Evolutionary conservation across 768 basidiomycete genomes (phyloP).

Genomic region (Erythrobasidium yunnanense): DNA sequence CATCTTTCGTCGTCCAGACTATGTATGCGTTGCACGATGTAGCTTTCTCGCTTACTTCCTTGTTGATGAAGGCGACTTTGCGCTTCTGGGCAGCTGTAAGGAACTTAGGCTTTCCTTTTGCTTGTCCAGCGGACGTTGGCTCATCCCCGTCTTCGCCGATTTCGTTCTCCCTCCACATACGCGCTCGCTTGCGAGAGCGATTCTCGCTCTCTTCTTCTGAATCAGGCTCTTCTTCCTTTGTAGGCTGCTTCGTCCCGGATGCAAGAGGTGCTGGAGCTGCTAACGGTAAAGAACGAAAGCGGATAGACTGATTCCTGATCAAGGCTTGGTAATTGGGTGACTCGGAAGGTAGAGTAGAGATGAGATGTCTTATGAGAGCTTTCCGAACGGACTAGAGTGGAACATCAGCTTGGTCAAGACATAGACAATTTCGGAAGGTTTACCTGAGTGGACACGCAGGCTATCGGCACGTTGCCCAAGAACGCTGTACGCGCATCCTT

Average conservation of each 20-base stretch:
- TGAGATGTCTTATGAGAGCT: constrained; percentile 63
- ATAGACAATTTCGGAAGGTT: neutral
- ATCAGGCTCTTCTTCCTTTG: constrained; percentile 22
- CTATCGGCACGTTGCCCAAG: constrained; percentile 72
- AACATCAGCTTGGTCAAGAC: neutral
- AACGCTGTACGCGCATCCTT: constrained; percentile 73
- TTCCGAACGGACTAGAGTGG: constrained; percentile 58
- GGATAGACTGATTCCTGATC: constrained; percentile 78
- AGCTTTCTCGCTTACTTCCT: constrained; percentile 70
- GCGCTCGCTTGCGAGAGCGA: constrained; percentile 40
- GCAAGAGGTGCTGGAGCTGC: constrained; percentile 61
- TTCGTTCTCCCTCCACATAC: constrained; percentile 42
- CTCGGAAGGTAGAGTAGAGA: constrained; percentile 53
- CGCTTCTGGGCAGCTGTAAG: constrained; percentile 78
- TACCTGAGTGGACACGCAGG: constrained; percentile 67
- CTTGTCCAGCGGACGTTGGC: constrained; percentile 42
- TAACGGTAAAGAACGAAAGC: constrained; percentile 90
- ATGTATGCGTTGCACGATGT: constrained; percentile 76
- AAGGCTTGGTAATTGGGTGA: constrained; percentile 33
- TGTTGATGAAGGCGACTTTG: constrained; percentile 84
- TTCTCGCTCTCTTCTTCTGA: constrained; percentile 36
- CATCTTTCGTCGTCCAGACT: constrained; percentile 50
- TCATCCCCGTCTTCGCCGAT: constrained; percentile 40
- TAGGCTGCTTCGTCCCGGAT: constrained; percentile 42
- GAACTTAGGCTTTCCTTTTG: constrained; percentile 46